phyloP scores from a whole-genome alignment of 225 moss, liverwort and hornwort genomes.

The Climacium dendroides region DNA sequence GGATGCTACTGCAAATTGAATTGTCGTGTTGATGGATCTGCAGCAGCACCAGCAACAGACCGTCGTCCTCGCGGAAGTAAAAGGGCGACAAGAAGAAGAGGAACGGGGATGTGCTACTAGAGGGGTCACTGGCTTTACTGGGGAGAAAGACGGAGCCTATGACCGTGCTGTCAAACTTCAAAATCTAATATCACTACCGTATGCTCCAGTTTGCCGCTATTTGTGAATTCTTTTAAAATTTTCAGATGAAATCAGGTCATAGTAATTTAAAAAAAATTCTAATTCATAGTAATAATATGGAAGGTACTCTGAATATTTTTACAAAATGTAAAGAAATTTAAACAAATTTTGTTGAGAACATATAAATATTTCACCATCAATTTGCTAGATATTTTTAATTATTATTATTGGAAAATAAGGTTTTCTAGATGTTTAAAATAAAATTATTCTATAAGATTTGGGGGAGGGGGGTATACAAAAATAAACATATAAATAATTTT shows the following conservation, averaged over 20 bases:
- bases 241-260: neutral
- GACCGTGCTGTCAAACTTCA: neutral
- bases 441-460: fast-evolving
- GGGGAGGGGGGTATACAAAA: too few relatives aligned
- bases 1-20: neutral
- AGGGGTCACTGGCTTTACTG: neutral
- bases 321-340: neutral
- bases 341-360: too few relatives aligned
- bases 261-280: too few relatives aligned
- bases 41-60: neutral
- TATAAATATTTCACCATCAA: neutral
- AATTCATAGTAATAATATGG: too few relatives aligned
- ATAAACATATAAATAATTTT: neutral
- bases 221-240: neutral
- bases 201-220: neutral
- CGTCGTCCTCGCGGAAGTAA: neutral
- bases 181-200: neutral
- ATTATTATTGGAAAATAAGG: fast-evolving
- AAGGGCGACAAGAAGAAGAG: neutral
- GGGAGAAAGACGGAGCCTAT: neutral
- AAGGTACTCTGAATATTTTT: neutral
- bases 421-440: neutral
- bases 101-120: neutral
- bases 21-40: neutral
- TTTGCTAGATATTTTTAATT: fast-evolving